A percentile compares a stretch with the other conserved stretches of the same genome.
Evolutionary conservation across 2,329 filamentous ascomycete species (phyloP).

Genomic region (Fusarium clavum): DNA sequence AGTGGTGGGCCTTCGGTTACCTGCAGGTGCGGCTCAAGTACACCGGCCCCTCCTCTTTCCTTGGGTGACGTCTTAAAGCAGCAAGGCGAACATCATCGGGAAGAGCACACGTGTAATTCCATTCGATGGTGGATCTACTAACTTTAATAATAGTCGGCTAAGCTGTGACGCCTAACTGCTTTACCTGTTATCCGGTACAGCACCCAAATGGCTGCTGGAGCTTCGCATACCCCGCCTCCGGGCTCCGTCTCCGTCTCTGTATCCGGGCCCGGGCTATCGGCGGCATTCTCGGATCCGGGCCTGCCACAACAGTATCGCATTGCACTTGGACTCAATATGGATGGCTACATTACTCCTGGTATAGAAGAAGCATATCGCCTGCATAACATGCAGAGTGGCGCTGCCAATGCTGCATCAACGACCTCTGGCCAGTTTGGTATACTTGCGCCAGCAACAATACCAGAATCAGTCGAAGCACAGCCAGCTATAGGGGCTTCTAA

Average conservation of each 20-base stretch:
- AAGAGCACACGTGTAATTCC: not conserved
- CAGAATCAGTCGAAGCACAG: slow-evolving; percentile 13
- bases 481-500: slow-evolving; percentile 13
- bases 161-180: not conserved
- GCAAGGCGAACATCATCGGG: slow-evolving; percentile 30
- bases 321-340: slow-evolving; percentile 28
- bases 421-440: slow-evolving; percentile 59
- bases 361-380: slow-evolving; percentile 39
- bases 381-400: slow-evolving; percentile 4
- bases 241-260: slow-evolving; percentile 16
- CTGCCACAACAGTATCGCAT: slow-evolving; percentile 26
- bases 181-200: not conserved
- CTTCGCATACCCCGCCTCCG: slow-evolving; percentile 24
- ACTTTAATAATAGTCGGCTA: not conserved
- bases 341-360: slow-evolving; percentile 27
- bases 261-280: slow-evolving; percentile 14
- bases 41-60: slow-evolving; percentile 25
- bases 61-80: slow-evolving; percentile 37
- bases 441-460: slow-evolving; percentile 51
- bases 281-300: slow-evolving; percentile 25
- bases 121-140: not conserved
- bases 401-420: not conserved
- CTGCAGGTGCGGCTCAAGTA: slow-evolving; percentile 21
- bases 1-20: not conserved
- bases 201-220: slow-evolving; percentile 25